Base-by-base conservation (phyloP, 306 rosid genomes). In the Datisca glomerata region DNA sequence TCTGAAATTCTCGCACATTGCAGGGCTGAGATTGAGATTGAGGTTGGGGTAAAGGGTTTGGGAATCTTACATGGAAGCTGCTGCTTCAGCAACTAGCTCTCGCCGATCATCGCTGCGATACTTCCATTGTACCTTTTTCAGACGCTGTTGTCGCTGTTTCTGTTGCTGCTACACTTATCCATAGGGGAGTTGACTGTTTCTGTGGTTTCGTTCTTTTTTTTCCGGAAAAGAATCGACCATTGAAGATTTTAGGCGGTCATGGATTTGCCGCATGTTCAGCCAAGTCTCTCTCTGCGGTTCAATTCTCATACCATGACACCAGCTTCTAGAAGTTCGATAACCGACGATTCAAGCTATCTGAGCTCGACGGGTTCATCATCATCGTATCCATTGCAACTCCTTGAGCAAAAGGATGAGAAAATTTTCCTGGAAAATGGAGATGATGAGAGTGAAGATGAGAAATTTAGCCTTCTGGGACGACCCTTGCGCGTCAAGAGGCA, bases 101-200 rank as follows among this genome's bases (percentile, higher is more conserved):
- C 57, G 47, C 43, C 63, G 60, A 13, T 43, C 69, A 0, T 28
- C 45, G 38, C 49, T 67, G 23, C 85, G 76, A 4, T 51, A 0
- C 36, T 73, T 51, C 40, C 72, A 39, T 11, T 80, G 80, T 57
- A 18, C 51, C 44, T 57, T 27, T 7, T 57, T 61, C 56, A 38
- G 69, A 17, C 60, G 71, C 41, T 74, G 81, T 53, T 85, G 81
- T 57, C 85, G 85, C 34, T 80, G 93, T 35, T 77, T 66, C 73
- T 80, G 87, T 47, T 76, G 85, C 20, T 73, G 23, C 64, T 61
- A 33, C 44, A 1, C 79, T 41, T 80, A 45, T 49, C 63, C 60
- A 1, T 72, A 45, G 51, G 6, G 4, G 6, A 29, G 12, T 29
- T 29, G 12, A n/a, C n/a, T n/a, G 35, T 8, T 21, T 31, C 2